Base-by-base conservation (phyloP, 148 eudicot species). In the Drosera capensis region DNA sequence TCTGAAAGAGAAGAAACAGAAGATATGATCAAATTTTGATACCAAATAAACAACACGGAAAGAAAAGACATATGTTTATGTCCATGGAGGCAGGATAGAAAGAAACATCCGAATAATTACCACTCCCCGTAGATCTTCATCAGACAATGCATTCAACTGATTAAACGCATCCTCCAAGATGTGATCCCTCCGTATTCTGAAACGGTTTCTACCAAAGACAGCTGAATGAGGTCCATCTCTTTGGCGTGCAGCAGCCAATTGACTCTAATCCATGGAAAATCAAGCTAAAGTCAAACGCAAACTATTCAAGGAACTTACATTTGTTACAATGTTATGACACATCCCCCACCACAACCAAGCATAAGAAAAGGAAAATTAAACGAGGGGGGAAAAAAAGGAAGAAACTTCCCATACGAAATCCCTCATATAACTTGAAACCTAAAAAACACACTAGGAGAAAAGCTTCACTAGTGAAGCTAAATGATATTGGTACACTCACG, bases 121-220 rank as follows among this genome's bases (percentile, higher is more conserved):
- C 74, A 66, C 65, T 68, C 84, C 95, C 36, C 77, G 75, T 52
- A 90, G 85, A 52, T 84, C 87, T 48, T 84, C 93, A 44, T 84
- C 93, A 29, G 95, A 60, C 65, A 90, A 60, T 34, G 71, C 26
- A 46, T 62, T 80, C 71, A 84, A 58, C 59, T 85, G 95, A 67
- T 44, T 69, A 61, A 75, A 84, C 52, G 97, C 71, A 80, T 90
- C 97, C 71, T 84, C 95, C 70, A 90, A 49, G 38, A 84, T 80
- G 68, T 70, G 95, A 66, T 80, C 93, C 44, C 97, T 69, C 39
- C 97, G 70, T 51, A 90, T 68, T 68, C 73, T 90, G 38, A 90
- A 71, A 7, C 81, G 72, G 47, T 71, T 80, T 63, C 95, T 78
- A 16, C 78, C 54, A 56, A 71, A 73, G 42, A 73, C 61, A 43